Base-by-base conservation (phyloP, 169 alveolate genomes). In the Plasmodium billcollinsi region DNA sequence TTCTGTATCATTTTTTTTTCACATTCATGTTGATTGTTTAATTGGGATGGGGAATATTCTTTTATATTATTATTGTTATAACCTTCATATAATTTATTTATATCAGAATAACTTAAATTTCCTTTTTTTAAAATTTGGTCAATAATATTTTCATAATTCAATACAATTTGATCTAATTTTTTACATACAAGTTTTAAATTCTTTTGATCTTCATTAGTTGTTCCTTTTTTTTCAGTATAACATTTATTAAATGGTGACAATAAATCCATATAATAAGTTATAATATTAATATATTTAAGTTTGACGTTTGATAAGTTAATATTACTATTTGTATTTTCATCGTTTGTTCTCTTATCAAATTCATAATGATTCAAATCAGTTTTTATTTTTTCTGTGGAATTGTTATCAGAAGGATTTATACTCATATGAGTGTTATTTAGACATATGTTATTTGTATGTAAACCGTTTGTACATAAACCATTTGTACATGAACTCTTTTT, bases 181-280 rank as follows among this genome's bases (percentile, higher is more conserved):
- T 67, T 63, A 58, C 75, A 45, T 33, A 76, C 73, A 21, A 15
- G 6, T 26, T 39, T 78, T 20, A 78, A 63, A 11, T 83, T 14
- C 20, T 43, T 29, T n/a, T 54, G 52, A 50, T 69, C 63, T 26
- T 66, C 71, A 29, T 7, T 18, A 43, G 12, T 4, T 8, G 50
- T 52, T 6, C 20, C 43, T 2, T 26, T 39, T 7, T 58, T 71
- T 24, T 58, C 61, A 59, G 24, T 58, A 65, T 26, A 61, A 11
- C 52, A 66, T 72, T 88, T 88, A 50, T 70, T 70, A 15, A 73
- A 73, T 33, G 88, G 88, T 11, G 88, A 73, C 8, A 73, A 56
- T 21, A 73, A 29, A 8, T 85, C 50, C 88, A 73, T 85, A 58
- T 85, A 73, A 59, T 65, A 73, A 70, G 70, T 85, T 45, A 73